These are phyloP conservation scores for Azolla pinnata DNA, from an alignment of 75 land plant species.

Conservation along the genomic window DNA sequence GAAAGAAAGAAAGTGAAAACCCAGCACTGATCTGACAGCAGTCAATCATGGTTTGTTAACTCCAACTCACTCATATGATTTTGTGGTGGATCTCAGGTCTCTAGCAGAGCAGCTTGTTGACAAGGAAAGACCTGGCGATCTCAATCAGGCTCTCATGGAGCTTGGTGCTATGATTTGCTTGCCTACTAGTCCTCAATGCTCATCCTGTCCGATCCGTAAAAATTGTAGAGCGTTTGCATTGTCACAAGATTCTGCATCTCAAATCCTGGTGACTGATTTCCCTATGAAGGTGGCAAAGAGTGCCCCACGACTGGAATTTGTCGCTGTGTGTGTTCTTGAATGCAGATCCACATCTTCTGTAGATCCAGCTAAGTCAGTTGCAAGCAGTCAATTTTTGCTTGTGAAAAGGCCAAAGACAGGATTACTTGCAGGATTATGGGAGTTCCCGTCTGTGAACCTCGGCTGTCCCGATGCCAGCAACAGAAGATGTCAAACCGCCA, in stretches of 20 bases:
- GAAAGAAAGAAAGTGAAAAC: not conserved
- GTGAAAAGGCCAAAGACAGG: conserved; percentile 79
- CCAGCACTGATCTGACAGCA: too few relatives aligned
- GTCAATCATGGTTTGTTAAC: too few relatives aligned
- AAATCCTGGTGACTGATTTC: conserved; percentile 55
- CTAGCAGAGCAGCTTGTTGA: conserved; percentile 78
- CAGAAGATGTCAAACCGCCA: conserved; percentile 25
- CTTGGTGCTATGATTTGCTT: conserved; percentile 86
- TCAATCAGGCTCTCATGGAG: conserved; percentile 97
- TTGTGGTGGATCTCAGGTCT: too few relatives aligned
- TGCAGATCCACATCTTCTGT: conserved; percentile 11
- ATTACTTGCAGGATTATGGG: conserved; percentile 94
- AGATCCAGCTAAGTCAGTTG: not conserved
- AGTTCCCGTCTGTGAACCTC: conserved; percentile 69
- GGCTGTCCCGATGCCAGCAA: conserved; percentile 23
- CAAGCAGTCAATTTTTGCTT: conserved; percentile 35
- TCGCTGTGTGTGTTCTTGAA: conserved; percentile 75
- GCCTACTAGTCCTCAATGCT: conserved; percentile 53
- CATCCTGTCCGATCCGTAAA: conserved; percentile 58
- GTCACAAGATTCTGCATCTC: conserved; percentile 18
- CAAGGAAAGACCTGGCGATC: conserved; percentile 67
- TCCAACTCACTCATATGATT: too few relatives aligned
- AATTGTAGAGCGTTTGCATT: conserved; percentile 56
- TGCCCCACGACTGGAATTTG: conserved; percentile 53
- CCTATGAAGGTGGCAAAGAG: conserved; percentile 62